Evolutionary conservation across 129 eudicot species (phyloP), one percentile per base, ranked within the genome.

Genomic region (Cynara cardunculus): DNA sequence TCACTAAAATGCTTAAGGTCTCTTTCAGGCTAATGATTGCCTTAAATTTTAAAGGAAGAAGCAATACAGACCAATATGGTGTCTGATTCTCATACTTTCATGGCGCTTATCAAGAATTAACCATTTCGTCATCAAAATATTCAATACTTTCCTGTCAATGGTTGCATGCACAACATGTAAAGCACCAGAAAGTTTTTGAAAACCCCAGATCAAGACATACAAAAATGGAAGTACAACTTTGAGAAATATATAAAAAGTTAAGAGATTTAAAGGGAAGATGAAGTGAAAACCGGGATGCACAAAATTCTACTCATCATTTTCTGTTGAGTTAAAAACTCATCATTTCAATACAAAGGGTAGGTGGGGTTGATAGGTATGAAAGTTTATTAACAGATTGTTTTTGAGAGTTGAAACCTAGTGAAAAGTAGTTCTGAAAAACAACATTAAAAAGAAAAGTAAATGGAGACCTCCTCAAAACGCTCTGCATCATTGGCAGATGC

Each of bases 401-500:
- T 21, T 3, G 11, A n/a, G 19, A 28, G 65, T 3, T 70, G 67
- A 11, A 72, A 62, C 49, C 24, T 25, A 71, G 12, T 4, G 41
- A 72, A 34, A 80, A 81, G 30, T 62, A 64, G 28, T 16, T 9
- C n/a, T 11, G 30, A 64, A 71, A 32, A 53, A 72, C 61, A 14
- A 64, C 25, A 56, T 72, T 72, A 10, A 80, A 64, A 71, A 71
- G 22, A 2, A 81, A 81, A 79, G 62, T 72, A 44, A 64, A 76
- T 44, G 11, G 53, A 7, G 61, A 94, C 99, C 99, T 95, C 99
- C 86, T 95, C 99, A 87, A 95, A 95, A 76, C 97, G 99, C 85
- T 95, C 99, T n/a, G 97, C 97, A 79, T 95, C 99, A 85, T 95
- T 95, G 61, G 99, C 86, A 73, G 99, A 90, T 81, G 84, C 94